Evolutionary conservation across 805 yeast genomes (phyloP), one percentile per base, ranked within the genome.

Genomic region (Saccharomyces jurei): DNA sequence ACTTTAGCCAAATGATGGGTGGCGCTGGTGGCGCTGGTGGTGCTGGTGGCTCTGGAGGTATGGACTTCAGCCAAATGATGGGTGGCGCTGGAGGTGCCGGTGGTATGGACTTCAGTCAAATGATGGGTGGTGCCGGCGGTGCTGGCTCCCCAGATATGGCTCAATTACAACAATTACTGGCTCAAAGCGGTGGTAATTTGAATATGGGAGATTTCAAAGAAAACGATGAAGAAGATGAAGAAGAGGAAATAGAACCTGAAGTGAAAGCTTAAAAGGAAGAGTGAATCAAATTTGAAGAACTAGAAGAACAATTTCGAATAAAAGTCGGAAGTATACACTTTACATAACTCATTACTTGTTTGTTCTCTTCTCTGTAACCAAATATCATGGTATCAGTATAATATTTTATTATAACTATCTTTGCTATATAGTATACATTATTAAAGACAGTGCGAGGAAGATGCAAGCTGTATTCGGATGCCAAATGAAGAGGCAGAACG

Each of bases 1-100:
- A 61, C 64, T 64, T 67, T 57, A 53, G 70, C 63, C 30, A 74
- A 71, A 32, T 54, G 68, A 66, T 68, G 68, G 78, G 74, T 53
- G 81, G 79, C 51, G 72, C 67, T 47, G 74, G 71, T 25, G 64
- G 63, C 32, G 70, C 57, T 8, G 66, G 59, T 10, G 71, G 54
- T 26, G 58, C 53, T 46, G 81, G 78, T 56, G 79, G 77, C 48
- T 69, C 69, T 52, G 74, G 69, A 36, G 41, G 44, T 6, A 52
- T 77, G 70, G 55, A 61, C 64, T 64, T 67, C 57, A 53, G 70
- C 63, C 30, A 74, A 71, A 32, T 54, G 68, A 66, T 68, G 68
- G 78, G 74, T 53, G 81, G 79, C 51, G 72, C 67, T 46, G 74
- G 71, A 26, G 64, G 63, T 41, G 70, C 57, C 6, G 66, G 59